Evolutionary conservation across 2,329 filamentous ascomycete genomes (phyloP), one percentile per base, ranked within the genome.

Genomic region (Meredithiella fracta): DNA sequence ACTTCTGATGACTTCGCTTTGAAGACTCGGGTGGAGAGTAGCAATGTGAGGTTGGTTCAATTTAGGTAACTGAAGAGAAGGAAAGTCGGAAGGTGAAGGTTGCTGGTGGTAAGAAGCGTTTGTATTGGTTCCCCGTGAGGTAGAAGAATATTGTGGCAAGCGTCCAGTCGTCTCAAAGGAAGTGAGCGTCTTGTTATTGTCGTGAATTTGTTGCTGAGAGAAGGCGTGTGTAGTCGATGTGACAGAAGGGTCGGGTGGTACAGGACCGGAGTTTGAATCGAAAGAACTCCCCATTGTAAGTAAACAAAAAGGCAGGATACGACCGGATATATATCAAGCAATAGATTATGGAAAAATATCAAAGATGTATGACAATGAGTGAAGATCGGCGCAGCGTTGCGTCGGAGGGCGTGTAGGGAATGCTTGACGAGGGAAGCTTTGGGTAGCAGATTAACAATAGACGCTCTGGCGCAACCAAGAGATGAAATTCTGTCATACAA

Each of bases 401-500:
- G 44, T 29, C 14, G 22, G 25, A 37, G 53, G 38, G 29, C 11
- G 40, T 42, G 51, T 38, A 44, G 29, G 31, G 38, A 44, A 44
- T 14, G 23, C 53, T 54, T 25, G 29, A 11, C 9, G 14, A n/a
- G 4, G 22, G 25, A 26, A 17, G 26, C 31, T 14, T 23, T 31
- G 50, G 51, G 42, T 44, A 58, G 51, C 37, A 42, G 47, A 54
- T 42, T 34, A 34, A 11, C n/a, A 23, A 47, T 49, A 26, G 47
- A 31, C 51, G 44, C 44, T 58, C 53, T 58, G 57, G 57, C 57
- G 57, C 57, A 47, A 58, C 22, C 31, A 52, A 49, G 29, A 49
- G n/a, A 49, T 47, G 17, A 47, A 54, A 58, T 58, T 55, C 53
- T 58, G 53, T 58, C 57, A 58, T 58, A 51, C 17, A 40, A 22